phyloP scores from a whole-genome alignment of 179 eudicot genomes.

The Spergularia azorica region DNA sequence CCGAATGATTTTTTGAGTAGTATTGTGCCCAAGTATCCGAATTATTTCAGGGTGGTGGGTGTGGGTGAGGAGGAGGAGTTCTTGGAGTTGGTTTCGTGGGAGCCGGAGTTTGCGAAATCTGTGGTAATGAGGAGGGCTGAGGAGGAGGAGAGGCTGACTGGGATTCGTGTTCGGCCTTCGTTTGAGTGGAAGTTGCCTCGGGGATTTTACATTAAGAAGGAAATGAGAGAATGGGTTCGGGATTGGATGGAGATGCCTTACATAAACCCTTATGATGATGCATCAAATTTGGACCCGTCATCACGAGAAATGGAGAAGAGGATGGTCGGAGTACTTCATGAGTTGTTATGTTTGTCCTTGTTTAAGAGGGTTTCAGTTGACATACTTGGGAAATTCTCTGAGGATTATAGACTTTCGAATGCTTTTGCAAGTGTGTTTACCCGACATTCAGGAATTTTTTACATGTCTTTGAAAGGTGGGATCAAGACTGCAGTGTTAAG shows the following conservation, averaged over 20 bases:
- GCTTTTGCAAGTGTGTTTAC: slow-evolving; percentile 71
- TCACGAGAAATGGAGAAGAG: slow-evolving; percentile 91
- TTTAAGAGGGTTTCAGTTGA: slow-evolving; percentile 72
- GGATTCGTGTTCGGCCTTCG: slow-evolving; percentile 66
- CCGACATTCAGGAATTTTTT: slow-evolving; percentile 82
- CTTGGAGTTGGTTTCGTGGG: slow-evolving; percentile 70
- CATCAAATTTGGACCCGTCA: slow-evolving; percentile 45
- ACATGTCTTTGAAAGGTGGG: slow-evolving; percentile 77
- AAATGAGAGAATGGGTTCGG: slow-evolving; percentile 91
- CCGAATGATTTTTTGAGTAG: slow-evolving; percentile 63
- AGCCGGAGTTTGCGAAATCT: slow-evolving; percentile 55
- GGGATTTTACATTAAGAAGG: slow-evolving; percentile 75
- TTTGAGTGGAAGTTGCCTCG: slow-evolving; percentile 68
- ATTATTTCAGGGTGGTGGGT: slow-evolving; percentile 61
- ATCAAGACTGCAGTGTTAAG: slow-evolving; percentile 82
- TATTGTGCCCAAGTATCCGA: slow-evolving; percentile 51
- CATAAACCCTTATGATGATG: slow-evolving; percentile 78
- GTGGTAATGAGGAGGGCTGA: slow-evolving; percentile 64
- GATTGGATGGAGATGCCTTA: slow-evolving; percentile 96
- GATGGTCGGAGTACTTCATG: slow-evolving; percentile 86
- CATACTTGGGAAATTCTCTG: slow-evolving; percentile 72
- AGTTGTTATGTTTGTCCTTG: slow-evolving; percentile 70
- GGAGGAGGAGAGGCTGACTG: slow-evolving; percentile 61
- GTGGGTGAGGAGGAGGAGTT: slow-evolving; percentile 41
- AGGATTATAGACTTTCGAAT: slow-evolving; percentile 79